Evolutionary conservation across 192 early-diverging fungal genomes (phyloP).

Genomic region (Chytriomyces confervae): DNA sequence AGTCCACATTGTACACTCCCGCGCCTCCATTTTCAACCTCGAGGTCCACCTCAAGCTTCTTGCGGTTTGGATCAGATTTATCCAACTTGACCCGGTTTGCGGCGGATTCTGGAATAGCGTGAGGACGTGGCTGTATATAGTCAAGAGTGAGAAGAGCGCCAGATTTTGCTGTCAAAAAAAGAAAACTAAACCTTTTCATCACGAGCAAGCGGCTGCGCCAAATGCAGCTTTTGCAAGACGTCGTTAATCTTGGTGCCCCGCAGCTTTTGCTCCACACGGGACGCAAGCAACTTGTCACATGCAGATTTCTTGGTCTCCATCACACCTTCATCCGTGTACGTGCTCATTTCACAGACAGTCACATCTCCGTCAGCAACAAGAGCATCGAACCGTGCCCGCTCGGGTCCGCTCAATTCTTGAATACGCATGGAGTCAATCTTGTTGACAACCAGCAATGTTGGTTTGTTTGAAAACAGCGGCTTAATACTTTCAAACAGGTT

Average conservation of each 20-base stretch:
- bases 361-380: slow-evolving; percentile 71
- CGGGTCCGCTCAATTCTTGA: slow-evolving; percentile 75
- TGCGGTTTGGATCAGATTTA: slow-evolving; percentile 79
- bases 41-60: slow-evolving; percentile 85
- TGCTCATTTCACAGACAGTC: slow-evolving; percentile 81
- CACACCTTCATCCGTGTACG: slow-evolving; percentile 94
- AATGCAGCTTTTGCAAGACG: slow-evolving; percentile 94
- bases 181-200: slow-evolving; percentile 69
- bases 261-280: slow-evolving; percentile 95
- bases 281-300: slow-evolving; percentile 90
- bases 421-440: slow-evolving; percentile 92
- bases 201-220: slow-evolving; percentile 85
- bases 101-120: slow-evolving; percentile 80
- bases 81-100: slow-evolving; percentile 77
- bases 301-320: slow-evolving; percentile 93
- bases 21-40: slow-evolving; percentile 91
- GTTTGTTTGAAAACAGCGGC: slow-evolving; percentile 99
- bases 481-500: slow-evolving; percentile 93
- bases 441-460: slow-evolving; percentile 90
- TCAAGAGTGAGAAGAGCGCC: neutral
- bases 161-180: neutral
- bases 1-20: slow-evolving; percentile 94
- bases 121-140: slow-evolving; percentile 62
- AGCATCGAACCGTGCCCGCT: slow-evolving; percentile 76
- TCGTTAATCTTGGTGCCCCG: slow-evolving; percentile 87